Evolutionary conservation across 495 filamentous ascomycete species (phyloP).

Genomic region (Schizothecium vesticola): DNA sequence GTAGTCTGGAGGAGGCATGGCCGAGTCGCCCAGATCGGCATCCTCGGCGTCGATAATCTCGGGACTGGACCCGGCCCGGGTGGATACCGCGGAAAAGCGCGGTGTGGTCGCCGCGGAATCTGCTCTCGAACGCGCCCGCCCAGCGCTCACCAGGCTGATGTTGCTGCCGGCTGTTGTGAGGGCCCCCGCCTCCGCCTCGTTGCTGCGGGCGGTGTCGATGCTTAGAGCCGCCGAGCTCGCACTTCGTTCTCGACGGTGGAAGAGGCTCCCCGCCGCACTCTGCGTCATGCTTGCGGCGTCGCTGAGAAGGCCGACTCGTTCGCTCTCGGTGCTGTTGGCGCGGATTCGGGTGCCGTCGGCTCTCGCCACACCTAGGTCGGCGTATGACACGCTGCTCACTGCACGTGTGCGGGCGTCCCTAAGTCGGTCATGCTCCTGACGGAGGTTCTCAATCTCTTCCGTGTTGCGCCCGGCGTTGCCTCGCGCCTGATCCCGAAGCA

Average conservation of each 20-base stretch:
- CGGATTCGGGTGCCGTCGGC: conserved; percentile 86
- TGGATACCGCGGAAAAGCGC: conserved; percentile 14
- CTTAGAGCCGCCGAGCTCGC: conserved; percentile 41
- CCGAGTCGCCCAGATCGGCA: conserved; percentile 42
- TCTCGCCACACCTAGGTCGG: conserved; percentile 74
- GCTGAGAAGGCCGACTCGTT: conserved; percentile 66
- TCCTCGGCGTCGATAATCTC: conserved; percentile 42
- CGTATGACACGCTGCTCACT: conserved; percentile 81
- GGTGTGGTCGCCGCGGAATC: conserved; percentile 25
- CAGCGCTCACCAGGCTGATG: conserved; percentile 20
- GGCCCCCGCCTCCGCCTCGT: conserved; percentile 21
- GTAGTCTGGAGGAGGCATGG: conserved; percentile 51
- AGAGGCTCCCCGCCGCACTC: conserved; percentile 21
- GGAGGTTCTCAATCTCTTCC: conserved; percentile 44
- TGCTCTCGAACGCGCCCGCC: conserved; percentile 22
- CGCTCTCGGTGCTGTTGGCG: conserved; percentile 72
- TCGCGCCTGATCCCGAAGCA: conserved; percentile 45
- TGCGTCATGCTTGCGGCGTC: conserved; percentile 57
- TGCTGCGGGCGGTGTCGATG: conserved; percentile 35
- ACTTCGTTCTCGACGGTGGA: conserved; percentile 39
- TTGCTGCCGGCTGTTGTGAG: conserved; percentile 19
- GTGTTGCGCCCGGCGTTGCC: conserved; percentile 31
- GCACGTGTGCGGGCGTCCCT: conserved; percentile 61
- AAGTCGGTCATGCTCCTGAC: conserved; percentile 63
- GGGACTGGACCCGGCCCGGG: conserved; percentile 33